Base-by-base conservation (phyloP, 2,329 filamentous ascomycete genomes). In the Aspergillus tubingensis region DNA sequence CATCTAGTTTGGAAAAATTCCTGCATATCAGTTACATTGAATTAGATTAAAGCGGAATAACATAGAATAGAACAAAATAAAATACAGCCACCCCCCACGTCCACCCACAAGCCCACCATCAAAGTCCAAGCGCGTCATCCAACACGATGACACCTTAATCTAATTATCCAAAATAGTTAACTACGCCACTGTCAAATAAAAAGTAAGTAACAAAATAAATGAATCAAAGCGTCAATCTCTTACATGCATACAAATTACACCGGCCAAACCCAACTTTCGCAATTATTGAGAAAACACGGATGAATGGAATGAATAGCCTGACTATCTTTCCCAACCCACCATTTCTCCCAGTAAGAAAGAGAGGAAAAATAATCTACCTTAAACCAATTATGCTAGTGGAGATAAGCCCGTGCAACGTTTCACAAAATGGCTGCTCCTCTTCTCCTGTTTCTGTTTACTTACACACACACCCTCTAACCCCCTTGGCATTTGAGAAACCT, bases 351-450 rank as follows among this genome's bases (percentile, higher is more conserved):
- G 21, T 30, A 50, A 59, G 38, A 25, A 52, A 53, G 23, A 36
- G 48, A 51, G 32, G 32, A 11, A 49, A 23, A 44, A 41, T 23
- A 39, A 39, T 53, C 23, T 64, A 72, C 66, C 59, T 70, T 72
- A 70, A 66, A 60, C 59, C 58, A 55, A 74, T 71, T 72, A 70
- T 74, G 67, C 67, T 71, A 69, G 70, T 72, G 72, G 71, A 72
- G 72, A 73, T 74, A 72, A 74, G 70, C 72, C 73, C 71, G 71
- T 72, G 71, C 67, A 68, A 73, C 70, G 71, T 74, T 73, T 71
- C 72, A 74, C 71, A 64, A 60, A 67, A 62, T 50, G 15, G 17
- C 51, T 30, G 17, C 51, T 30, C 52, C 50, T 27, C 53, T 30
- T 21, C 39, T 36, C 10, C 32, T 36, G 32, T 36, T 36, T 36